Evolutionary conservation across 2,329 filamentous ascomycete genomes (phyloP), one percentile per base, ranked within the genome.

Genomic region (Claviceps capensis): DNA sequence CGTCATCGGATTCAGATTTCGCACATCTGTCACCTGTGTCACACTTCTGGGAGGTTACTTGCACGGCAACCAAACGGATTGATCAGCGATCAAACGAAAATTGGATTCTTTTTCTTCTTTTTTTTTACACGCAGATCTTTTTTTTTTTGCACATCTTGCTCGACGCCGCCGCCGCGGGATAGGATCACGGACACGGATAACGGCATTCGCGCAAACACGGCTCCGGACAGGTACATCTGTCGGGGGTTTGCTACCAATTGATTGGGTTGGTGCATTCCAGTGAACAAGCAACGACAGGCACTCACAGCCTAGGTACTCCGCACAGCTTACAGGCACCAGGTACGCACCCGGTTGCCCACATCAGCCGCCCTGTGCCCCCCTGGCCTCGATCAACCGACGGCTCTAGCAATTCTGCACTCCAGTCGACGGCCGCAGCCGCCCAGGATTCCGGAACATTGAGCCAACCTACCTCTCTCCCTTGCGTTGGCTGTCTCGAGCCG

Each of bases 391-490:
- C 42, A 17, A 44, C 34, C 26, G 17, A 44, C 47, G 43, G 45
- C 38, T 43, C 13, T 34, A 50, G 48, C 42, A 47, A 13, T 47
- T 48, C 50, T 54, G 51, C 53, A 50, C 53, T 54, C 52, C 52
- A 54, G 52, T 48, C 44, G 26, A 49, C 53, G 49, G 50, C 50
- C 11, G 14, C 22, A 22, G 17, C 22, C 30, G 36, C 36, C 36
- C 34, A 16, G 46, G 34, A 36, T 14, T 17, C 47, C 19, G 34
- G 41, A 19, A 36, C 50, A 46, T 14, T 40, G 47, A 50, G 48
- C 48, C 54, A 53, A 48, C 53, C 54, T 54, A n/a, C n/a, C 52
- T 17, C 54, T 53, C 52, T 40, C 53, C 51, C 51, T 55, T 53
- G 51, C 53, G 38, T 54, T 47, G 48, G 45, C 54, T 41, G 26